Conservation (phyloP, 225 moss, liverwort and hornwort species). For the Straminergon stramineum region DNA sequence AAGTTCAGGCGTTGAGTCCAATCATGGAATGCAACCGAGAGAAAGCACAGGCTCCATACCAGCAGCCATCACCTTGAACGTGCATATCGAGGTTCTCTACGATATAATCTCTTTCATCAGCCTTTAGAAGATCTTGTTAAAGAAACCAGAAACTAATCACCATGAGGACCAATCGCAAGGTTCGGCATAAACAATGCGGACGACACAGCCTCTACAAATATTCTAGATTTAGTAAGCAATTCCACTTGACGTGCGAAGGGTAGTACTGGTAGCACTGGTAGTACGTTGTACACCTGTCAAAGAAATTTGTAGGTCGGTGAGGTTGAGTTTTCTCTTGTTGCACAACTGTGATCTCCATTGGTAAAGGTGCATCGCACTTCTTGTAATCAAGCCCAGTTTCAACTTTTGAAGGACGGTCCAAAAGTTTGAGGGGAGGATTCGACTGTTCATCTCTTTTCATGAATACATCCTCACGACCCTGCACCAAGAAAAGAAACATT, state of each 20-base stretch:
- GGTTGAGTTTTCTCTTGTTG: constrained; percentile 25
- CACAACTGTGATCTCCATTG: background rate
- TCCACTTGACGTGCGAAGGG: background rate
- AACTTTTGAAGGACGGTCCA: constrained; percentile 1
- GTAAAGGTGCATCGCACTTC: background rate
- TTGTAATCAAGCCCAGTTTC: background rate
- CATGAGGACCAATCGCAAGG: background rate
- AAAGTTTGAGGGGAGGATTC: background rate
- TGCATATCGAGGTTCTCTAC: background rate
- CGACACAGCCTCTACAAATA: background rate
- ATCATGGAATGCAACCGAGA: background rate
- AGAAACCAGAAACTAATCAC: background rate
- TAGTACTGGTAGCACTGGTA: background rate
- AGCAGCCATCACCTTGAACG: background rate
- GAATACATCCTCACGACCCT: constrained; percentile 5
- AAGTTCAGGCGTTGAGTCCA: background rate
- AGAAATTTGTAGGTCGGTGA: constrained; percentile 43
- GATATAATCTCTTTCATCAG: background rate
- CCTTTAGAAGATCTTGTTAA: background rate
- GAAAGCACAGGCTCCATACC: background rate
- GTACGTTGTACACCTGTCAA: constrained; percentile 30
- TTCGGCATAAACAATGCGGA: background rate
- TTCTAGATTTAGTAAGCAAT: background rate
- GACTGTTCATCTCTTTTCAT: background rate
- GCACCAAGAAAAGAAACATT: background rate